Conservation (phyloP, 441 rosid species). For the Arabidopsis hybrid region DNA sequence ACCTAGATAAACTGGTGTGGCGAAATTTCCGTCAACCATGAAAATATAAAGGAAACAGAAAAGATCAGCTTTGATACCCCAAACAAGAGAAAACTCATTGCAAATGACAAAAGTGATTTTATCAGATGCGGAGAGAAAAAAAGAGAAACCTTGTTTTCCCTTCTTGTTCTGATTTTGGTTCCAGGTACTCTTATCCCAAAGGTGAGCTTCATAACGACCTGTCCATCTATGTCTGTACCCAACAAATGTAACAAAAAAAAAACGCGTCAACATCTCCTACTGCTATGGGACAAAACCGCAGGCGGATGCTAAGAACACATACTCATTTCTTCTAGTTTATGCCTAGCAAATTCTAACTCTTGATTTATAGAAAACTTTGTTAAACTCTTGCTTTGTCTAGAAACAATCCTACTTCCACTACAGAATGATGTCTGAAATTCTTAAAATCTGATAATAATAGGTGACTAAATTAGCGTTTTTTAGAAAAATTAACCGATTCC, state of each 20-base stretch:
- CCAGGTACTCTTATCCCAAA: constrained; percentile 87
- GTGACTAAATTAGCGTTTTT: background rate
- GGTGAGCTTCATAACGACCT: constrained; percentile 86
- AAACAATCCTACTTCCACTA: constrained; percentile 2
- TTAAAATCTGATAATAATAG: background rate
- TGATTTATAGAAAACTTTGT: background rate
- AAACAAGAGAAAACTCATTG: constrained; percentile 18
- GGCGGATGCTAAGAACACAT: background rate
- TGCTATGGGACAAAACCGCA: background rate
- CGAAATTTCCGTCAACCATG: constrained; percentile 40
- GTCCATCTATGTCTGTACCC: constrained; percentile 77
- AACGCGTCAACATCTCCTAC: constrained; percentile 24
- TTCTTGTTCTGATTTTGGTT: constrained; percentile 86
- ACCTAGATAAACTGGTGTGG: constrained; percentile 83
- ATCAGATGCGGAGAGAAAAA: constrained; percentile 3
- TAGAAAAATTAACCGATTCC: background rate
- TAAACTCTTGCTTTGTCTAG: background rate
- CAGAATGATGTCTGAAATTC: background rate
- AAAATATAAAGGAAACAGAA: constrained; percentile 36
- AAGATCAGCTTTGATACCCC: constrained; percentile 46
- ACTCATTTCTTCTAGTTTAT: constrained; percentile 6
- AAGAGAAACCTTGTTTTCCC: constrained; percentile 74
- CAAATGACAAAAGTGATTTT: background rate
- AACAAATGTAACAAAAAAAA: constrained; percentile 8
- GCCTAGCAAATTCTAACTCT: background rate